Evolutionary conservation across 768 basidiomycete genomes (phyloP), one percentile per base, ranked within the genome.

Genomic region (Piloderma croceum): DNA sequence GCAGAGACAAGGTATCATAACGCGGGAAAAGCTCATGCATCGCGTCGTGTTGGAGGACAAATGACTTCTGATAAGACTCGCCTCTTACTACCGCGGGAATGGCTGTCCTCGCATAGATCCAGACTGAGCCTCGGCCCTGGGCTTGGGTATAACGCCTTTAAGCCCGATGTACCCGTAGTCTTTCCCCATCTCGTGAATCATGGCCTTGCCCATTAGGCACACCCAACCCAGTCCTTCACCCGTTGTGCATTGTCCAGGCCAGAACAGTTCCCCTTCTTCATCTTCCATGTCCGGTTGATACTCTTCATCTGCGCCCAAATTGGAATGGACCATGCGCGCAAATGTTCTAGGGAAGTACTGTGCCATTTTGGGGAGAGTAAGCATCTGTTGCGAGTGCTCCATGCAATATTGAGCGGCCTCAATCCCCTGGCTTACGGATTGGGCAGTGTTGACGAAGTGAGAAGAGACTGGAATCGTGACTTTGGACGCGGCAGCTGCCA

Each of bases 161-260:
- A 84, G 59, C 22, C 86, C 83, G 42, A 64, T 68, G 63, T 89
- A 90, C 9, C 81, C 83, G 60, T 81, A 79, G 24, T 77, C 71
- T 52, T 77, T 79, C 46, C 85, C 84, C 51, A 85, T 83, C 53
- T 90, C 87, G 50, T 74, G 78, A 54, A 90, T 77, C 87, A 90
- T 90, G 29, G 85, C 81, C 56, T 82, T 84, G 50, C 85, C 86
- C 77, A 90, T 81, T 21, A 83, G 67, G 58, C 86, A 89, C n/a
- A 88, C 78, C 87, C 87, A 90, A 17, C 81, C 87, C 22, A 90
- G 69, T 36, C 87, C 87, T 58, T 86, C 82, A 31, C 83, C 84
- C 22, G 74, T 82, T 43, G 79, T 67, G 24, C 74, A 69, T 51
- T 85, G 81, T 31, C 79, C 79, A 1, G 86, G 87, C 87, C 86